Evolutionary conservation across 2,329 filamentous ascomycete species (phyloP).

Genomic region (Calonectria naviculata): DNA sequence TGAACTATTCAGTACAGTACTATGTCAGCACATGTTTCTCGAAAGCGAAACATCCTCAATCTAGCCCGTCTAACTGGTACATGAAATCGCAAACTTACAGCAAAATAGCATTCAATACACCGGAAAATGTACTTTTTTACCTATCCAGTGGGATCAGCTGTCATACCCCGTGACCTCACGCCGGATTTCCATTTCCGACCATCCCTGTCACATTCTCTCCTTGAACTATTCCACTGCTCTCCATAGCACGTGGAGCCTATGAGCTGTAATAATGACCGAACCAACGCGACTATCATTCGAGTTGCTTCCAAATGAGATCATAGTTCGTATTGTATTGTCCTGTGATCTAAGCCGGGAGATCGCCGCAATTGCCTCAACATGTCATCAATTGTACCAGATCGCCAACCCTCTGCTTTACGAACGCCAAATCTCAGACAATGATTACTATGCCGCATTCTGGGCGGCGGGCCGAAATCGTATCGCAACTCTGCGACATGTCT

Average conservation of each 20-base stretch:
- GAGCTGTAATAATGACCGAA: not conserved
- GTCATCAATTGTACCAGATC: conserved; percentile 1
- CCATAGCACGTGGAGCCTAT: not conserved
- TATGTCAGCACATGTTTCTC: too few relatives aligned
- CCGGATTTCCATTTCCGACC: not conserved
- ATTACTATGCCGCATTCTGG: conserved; percentile 23
- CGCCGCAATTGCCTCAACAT: not conserved
- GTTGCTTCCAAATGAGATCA: not conserved
- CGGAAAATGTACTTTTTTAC: too few relatives aligned
- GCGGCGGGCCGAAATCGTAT: conserved; percentile 13
- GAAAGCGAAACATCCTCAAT: too few relatives aligned
- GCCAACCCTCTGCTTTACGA: conserved; percentile 22
- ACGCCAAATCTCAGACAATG: conserved; percentile 12
- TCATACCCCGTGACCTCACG: not conserved
- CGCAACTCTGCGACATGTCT: not conserved
- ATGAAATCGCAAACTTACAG: too few relatives aligned
- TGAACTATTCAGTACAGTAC: too few relatives aligned
- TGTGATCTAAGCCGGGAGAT: not conserved
- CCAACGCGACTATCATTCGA: not conserved
- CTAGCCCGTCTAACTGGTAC: too few relatives aligned
- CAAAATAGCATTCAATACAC: too few relatives aligned
- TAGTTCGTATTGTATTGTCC: not conserved
- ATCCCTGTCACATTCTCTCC: not conserved
- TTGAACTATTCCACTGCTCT: not conserved
- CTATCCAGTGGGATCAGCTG: not conserved